A percentile compares a stretch with the other conserved stretches of the same genome.
Evolutionary conservation across 1,284 basidiomycete genomes (phyloP).

Genomic region (Apiotrichum sp.): DNA sequence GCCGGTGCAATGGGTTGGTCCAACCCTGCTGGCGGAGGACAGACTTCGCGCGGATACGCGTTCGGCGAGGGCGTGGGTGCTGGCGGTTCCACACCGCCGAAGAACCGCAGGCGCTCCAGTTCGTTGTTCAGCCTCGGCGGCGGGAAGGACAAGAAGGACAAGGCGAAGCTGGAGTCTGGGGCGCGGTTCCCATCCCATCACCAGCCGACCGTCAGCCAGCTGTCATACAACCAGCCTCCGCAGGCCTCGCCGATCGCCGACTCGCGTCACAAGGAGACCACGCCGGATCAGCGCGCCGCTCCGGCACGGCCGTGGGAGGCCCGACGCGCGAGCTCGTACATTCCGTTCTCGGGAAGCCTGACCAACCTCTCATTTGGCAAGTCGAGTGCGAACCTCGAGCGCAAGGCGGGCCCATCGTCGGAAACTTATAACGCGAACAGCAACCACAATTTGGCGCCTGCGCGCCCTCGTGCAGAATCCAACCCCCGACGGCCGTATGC

Average conservation of each 20-base stretch:
- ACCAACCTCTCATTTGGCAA: slow-evolving; percentile 8
- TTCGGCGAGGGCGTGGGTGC: slow-evolving; percentile 43
- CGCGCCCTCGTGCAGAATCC: slow-evolving; percentile 22
- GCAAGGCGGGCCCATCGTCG: slow-evolving; percentile 19
- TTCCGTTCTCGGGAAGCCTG: slow-evolving; percentile 25
- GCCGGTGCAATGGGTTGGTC: slow-evolving; percentile 38
- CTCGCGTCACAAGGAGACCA: not conserved
- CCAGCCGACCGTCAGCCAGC: not conserved
- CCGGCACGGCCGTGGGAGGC: slow-evolving; percentile 15
- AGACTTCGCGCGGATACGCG: slow-evolving; percentile 22
- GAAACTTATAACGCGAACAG: slow-evolving; percentile 38
- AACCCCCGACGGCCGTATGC: slow-evolving; percentile 13
- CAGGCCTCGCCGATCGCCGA: not conserved
- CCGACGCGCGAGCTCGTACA: slow-evolving; percentile 22
- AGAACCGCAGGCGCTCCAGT: slow-evolving; percentile 16
- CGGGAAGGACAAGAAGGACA: not conserved
- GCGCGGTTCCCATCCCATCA: not conserved
- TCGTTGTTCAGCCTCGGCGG: slow-evolving; percentile 18
- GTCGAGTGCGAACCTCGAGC: slow-evolving; percentile 1
- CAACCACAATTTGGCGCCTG: not conserved
- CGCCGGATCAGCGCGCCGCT: slow-evolving; percentile 5
- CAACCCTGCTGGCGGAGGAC: not conserved
- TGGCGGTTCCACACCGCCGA: slow-evolving; percentile 8
- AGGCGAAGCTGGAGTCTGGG: not conserved
- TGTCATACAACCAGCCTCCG: not conserved